Percentiles rank a stretch among this genome's conserved stretches.
Conservation (phyloP, 163 green algal species). For the Coccomyxa subellipsoidea region DNA sequence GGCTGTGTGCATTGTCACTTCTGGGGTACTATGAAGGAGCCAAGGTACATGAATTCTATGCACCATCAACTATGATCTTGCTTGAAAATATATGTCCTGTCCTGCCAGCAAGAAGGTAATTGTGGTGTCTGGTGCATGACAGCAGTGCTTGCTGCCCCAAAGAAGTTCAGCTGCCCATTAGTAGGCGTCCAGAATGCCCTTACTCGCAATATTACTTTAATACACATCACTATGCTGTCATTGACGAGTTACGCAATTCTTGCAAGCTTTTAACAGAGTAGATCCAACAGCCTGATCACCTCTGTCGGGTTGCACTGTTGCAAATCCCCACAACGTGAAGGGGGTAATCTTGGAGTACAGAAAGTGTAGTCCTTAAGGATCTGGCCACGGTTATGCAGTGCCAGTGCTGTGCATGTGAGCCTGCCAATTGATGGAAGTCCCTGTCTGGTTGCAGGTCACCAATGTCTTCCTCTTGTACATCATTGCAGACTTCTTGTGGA, state of each 20-base stretch:
- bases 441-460: conserved; percentile 27
- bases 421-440: too few relatives aligned
- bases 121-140: too few relatives aligned
- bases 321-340: not conserved
- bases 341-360: not conserved
- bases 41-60: not conserved
- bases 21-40: conserved; percentile 20
- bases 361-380: not conserved
- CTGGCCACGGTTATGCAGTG: too few relatives aligned
- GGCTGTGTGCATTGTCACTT: conserved; percentile 28
- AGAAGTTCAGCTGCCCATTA: too few relatives aligned
- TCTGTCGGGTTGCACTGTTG: too few relatives aligned
- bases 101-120: not conserved
- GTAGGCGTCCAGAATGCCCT: not conserved
- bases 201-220: not conserved
- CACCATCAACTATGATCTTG: not conserved
- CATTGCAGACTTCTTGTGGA: conserved; percentile 32
- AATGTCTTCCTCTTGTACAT: conserved; percentile 41
- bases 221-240: too few relatives aligned
- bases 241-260: too few relatives aligned
- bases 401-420: too few relatives aligned
- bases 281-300: too few relatives aligned
- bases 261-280: too few relatives aligned
- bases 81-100: not conserved
- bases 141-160: too few relatives aligned